Evolutionary conservation across 2,329 filamentous ascomycete genomes (phyloP).

Genomic region (Colletotrichum sp.): DNA sequence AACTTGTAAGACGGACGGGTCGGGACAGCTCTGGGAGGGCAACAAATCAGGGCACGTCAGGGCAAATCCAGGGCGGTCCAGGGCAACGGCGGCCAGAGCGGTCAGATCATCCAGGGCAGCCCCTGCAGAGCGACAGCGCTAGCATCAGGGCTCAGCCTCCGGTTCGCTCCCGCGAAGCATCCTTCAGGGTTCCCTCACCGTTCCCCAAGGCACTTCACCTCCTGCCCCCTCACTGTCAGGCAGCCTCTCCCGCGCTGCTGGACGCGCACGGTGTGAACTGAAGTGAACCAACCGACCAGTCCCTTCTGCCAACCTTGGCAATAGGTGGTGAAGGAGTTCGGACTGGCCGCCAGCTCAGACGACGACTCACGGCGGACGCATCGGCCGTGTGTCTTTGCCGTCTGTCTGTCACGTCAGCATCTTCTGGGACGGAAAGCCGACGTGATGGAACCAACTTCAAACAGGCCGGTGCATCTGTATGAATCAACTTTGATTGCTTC

Average conservation of each 20-base stretch:
- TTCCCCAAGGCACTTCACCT: background rate
- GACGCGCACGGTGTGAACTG: background rate
- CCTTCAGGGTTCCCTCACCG: background rate
- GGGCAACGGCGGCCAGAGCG: background rate
- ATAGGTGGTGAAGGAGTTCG: background rate
- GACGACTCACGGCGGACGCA: background rate
- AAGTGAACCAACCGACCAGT: background rate
- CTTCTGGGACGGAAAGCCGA: background rate
- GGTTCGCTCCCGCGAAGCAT: background rate
- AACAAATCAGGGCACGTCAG: background rate
- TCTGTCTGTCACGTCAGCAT: background rate
- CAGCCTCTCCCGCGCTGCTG: background rate
- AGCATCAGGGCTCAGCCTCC: background rate
- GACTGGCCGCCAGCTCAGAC: conserved; percentile 11
- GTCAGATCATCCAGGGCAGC: background rate
- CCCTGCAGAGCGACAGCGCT: background rate
- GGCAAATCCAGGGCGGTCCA: background rate
- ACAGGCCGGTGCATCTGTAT: background rate
- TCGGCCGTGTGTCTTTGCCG: background rate
- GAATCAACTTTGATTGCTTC: background rate
- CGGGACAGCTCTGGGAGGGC: background rate
- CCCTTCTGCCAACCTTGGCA: background rate
- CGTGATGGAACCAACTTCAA: background rate
- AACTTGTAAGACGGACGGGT: background rate
- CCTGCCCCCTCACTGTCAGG: background rate